Conservation (phyloP, 1,139 yeast species). For the Suhomyces bokatorum region DNA sequence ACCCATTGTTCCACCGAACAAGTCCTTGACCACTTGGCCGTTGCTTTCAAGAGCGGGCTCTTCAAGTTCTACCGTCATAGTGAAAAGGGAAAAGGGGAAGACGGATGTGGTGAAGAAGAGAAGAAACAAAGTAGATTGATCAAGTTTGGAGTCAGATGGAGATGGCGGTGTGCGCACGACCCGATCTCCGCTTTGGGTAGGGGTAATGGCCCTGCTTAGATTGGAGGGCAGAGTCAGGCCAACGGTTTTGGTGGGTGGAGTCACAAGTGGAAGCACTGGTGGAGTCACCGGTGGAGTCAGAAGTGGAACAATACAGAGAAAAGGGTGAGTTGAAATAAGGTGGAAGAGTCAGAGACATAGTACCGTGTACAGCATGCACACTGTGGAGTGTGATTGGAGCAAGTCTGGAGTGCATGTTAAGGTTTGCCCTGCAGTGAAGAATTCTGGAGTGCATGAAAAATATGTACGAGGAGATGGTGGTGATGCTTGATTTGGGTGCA, state of each 20-base stretch:
- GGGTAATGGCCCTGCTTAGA: neutral
- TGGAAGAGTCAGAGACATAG: too few species aligned
- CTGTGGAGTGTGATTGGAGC: too few species aligned
- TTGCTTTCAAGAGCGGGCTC: conserved; percentile 46
- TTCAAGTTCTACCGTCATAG: conserved; percentile 48
- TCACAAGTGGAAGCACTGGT: too few species aligned
- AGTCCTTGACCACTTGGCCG: conserved; percentile 70
- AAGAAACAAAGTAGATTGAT: neutral
- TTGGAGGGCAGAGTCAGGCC: neutral
- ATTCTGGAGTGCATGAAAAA: too few species aligned
- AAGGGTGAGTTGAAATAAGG: too few species aligned
- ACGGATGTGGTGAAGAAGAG: neutral
- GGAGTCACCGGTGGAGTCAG: too few species aligned
- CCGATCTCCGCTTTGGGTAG: neutral
- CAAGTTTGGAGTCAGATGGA: neutral
- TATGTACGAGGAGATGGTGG: too few species aligned
- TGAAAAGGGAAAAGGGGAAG: neutral
- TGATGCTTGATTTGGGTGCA: too few species aligned
- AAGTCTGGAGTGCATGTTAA: too few species aligned
- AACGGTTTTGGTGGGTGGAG: neutral
- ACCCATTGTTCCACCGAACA: conserved; percentile 88
- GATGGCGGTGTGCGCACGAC: neutral
- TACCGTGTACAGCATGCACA: too few species aligned
- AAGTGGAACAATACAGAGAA: too few species aligned
- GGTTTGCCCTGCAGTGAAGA: too few species aligned